A percentile compares a stretch with the other conserved stretches of the same genome.
phyloP scores from a whole-genome alignment of 306 rosid genomes.

The Vicia faba region DNA sequence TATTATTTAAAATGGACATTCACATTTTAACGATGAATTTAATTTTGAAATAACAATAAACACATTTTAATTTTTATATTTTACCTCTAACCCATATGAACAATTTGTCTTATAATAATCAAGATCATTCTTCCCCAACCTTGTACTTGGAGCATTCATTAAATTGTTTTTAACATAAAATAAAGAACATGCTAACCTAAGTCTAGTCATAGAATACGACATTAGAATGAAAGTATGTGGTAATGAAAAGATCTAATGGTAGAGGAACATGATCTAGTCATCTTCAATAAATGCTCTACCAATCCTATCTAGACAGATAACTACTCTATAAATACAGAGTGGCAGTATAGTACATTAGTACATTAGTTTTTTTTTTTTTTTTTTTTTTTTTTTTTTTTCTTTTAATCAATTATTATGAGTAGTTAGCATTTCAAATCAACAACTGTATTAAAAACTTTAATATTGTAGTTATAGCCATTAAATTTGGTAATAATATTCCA shows the following conservation, averaged over 20 bases:
- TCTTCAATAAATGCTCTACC: slow-evolving; percentile 26
- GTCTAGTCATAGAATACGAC: background rate
- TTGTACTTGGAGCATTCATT: no score
- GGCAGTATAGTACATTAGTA: background rate
- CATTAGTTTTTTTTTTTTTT: background rate
- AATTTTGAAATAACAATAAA: no score
- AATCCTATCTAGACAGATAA: background rate
- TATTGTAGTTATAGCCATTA: background rate
- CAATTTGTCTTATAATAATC: no score
- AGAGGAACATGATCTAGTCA: background rate
- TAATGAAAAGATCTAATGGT: background rate
- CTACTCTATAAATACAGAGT: background rate
- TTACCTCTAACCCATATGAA: no score
- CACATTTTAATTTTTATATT: no score
- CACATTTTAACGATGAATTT: no score
- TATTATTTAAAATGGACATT: no score
- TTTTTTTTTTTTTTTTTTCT: background rate
- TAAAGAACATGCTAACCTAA: background rate
- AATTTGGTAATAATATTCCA: background rate
- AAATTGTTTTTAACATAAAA: background rate
- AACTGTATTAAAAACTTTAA: background rate
- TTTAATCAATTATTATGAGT: background rate
- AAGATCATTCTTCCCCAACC: no score
- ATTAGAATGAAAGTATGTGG: background rate
- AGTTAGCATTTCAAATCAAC: slow-evolving; percentile 19